Percentiles rank a stretch among this genome's conserved stretches.
These are phyloP conservation scores for Sarocladium strictum DNA, from an alignment of 2,329 filamentous ascomycete genomes.

Conservation along the genomic window DNA sequence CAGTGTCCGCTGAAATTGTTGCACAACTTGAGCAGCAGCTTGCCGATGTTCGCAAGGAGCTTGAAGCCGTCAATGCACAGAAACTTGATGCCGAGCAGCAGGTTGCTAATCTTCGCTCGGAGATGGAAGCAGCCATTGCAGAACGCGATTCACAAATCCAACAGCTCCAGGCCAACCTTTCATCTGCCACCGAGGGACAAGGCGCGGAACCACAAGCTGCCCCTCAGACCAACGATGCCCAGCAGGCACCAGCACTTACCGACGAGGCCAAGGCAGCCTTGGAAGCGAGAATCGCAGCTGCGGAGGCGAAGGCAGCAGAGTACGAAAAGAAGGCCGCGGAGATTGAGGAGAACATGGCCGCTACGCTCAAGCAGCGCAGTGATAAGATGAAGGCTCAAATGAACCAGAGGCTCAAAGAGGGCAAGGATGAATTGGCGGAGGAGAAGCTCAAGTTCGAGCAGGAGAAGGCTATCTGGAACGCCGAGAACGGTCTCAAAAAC, in stretches of 20 bases:
- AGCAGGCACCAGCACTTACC: conserved; percentile 29
- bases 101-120: conserved; percentile 45
- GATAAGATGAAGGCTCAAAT: conserved; percentile 64
- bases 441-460: conserved; percentile 55
- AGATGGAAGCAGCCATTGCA: conserved; percentile 56
- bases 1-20: conserved; percentile 40
- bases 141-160: conserved; percentile 58
- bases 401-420: conserved; percentile 65
- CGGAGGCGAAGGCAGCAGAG: conserved; percentile 57
- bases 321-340: conserved; percentile 58
- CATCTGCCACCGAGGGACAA: conserved; percentile 11
- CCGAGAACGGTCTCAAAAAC: conserved; percentile 37
- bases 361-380: conserved; percentile 60
- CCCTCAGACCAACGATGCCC: conserved; percentile 11
- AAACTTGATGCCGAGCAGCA: conserved; percentile 64
- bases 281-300: conserved; percentile 54
- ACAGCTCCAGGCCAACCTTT: conserved; percentile 32
- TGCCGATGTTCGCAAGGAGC: conserved; percentile 47
- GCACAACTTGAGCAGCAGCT: conserved; percentile 45
- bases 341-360: conserved; percentile 57
- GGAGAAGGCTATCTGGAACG: conserved; percentile 56
- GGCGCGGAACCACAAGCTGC: conserved; percentile 12
- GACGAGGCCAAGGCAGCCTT: conserved; percentile 56
- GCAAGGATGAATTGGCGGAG: conserved; percentile 45
- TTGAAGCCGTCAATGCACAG: conserved; percentile 60